Evolutionary conservation across 768 basidiomycete genomes (phyloP).

Genomic region (Termitomyces sp.): DNA sequence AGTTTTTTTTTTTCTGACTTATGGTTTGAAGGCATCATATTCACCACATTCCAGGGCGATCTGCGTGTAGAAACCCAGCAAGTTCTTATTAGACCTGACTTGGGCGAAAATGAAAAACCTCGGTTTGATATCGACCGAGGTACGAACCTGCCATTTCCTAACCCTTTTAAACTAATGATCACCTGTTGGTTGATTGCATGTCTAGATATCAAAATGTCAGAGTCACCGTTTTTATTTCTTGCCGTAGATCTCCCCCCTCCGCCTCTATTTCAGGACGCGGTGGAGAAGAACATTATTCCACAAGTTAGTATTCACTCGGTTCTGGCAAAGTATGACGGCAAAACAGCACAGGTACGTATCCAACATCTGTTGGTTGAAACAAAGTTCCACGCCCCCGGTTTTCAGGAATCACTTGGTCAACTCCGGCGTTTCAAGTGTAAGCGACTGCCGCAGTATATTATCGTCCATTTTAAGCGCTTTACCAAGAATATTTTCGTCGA

Average conservation of each 20-base stretch:
- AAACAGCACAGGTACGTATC: constrained; percentile 69
- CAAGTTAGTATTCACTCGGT: constrained; percentile 91
- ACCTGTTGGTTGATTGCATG: constrained; percentile 1
- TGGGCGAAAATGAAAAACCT: constrained; percentile 73
- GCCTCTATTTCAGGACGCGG: constrained; percentile 93
- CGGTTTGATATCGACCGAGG: constrained; percentile 94
- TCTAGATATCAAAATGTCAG: constrained; percentile 76
- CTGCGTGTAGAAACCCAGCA: constrained; percentile 91
- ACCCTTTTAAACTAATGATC: neutral
- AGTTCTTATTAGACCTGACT: constrained; percentile 77
- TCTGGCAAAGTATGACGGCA: constrained; percentile 91
- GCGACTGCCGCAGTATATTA: constrained; percentile 84
- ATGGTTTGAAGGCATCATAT: constrained; percentile 68
- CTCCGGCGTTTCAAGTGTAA: constrained; percentile 89
- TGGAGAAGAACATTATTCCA: constrained; percentile 98
- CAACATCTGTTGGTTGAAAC: neutral
- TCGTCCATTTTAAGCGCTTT: constrained; percentile 94
- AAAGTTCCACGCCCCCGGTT: neutral
- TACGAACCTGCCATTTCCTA: constrained; percentile 25
- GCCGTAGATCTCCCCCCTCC: constrained; percentile 95
- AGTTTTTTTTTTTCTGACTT: constrained; percentile 13
- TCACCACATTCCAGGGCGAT: constrained; percentile 92
- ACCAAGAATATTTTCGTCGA: constrained; percentile 96
- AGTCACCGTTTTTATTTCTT: constrained; percentile 92
- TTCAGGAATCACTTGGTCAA: constrained; percentile 78